Evolutionary conservation across 2,329 filamentous ascomycete species (phyloP).

Genomic region (Orbilia quercus): DNA sequence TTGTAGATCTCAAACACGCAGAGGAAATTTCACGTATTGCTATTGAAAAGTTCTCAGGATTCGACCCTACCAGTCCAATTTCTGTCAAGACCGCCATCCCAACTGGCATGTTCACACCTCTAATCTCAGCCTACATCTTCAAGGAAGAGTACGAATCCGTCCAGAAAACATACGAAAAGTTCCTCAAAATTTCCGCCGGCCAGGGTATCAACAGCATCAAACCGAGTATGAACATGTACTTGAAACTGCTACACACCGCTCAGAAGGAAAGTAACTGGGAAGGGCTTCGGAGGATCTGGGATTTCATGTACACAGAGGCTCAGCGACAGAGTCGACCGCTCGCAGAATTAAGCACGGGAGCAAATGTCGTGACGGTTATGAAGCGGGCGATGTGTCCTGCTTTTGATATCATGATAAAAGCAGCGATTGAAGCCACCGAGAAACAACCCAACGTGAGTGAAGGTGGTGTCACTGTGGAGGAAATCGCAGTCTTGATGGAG

Average conservation of each 20-base stretch:
- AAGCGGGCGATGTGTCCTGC: constrained; percentile 50
- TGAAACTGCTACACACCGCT: constrained; percentile 44
- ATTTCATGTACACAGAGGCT: constrained; percentile 34
- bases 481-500: constrained; percentile 37
- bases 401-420: constrained; percentile 46
- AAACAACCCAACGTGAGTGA: not conserved
- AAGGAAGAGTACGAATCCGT: constrained; percentile 50
- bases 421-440: constrained; percentile 35
- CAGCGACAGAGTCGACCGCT: constrained; percentile 33
- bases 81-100: constrained; percentile 58
- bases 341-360: constrained; percentile 34
- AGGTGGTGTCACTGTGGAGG: constrained; percentile 26
- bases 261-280: constrained; percentile 40
- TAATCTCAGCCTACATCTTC: constrained; percentile 57
- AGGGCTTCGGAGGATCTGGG: constrained; percentile 37
- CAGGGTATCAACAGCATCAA: constrained; percentile 30
- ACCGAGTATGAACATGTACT: constrained; percentile 45
- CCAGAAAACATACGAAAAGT: constrained; percentile 35
- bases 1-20: constrained; percentile 46
- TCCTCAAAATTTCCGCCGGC: constrained; percentile 19
- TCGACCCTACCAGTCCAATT: constrained; percentile 58
- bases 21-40: constrained; percentile 58
- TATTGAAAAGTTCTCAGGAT: constrained; percentile 56
- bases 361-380: constrained; percentile 43
- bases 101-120: constrained; percentile 59